Conservation (phyloP, 2,329 filamentous ascomycete genomes). For the Leptodontidium sp. region DNA sequence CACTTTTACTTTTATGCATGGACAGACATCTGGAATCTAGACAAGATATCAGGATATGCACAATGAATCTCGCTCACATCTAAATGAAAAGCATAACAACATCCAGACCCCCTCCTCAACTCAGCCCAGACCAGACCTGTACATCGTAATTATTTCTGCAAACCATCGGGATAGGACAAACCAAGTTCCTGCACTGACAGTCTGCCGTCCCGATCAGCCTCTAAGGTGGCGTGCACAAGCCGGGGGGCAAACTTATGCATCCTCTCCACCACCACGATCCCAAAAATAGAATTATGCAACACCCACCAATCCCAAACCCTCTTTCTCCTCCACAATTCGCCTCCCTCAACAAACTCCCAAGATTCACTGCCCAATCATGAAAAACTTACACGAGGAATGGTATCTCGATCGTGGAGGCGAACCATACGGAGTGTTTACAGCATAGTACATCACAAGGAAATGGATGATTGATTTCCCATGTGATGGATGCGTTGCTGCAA, state of each 20-base stretch:
- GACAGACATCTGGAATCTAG: not conserved
- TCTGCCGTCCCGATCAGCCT: constrained; percentile 2
- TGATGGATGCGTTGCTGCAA: not conserved
- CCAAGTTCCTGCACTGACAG: too few species aligned
- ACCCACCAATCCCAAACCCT: not conserved
- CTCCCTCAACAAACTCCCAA: constrained; percentile 4
- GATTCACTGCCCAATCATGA: not conserved
- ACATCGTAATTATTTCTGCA: not conserved
- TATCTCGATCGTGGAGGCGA: not conserved
- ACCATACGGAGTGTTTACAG: too few species aligned
- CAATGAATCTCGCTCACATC: too few species aligned
- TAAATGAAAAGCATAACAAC: not conserved
- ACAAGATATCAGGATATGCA: too few species aligned
- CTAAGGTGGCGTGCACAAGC: not conserved
- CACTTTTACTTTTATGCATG: not conserved
- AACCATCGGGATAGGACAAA: not conserved
- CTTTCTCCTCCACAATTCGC: not conserved
- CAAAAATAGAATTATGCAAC: constrained; percentile 18
- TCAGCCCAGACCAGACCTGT: not conserved
- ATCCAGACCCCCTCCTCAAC: not conserved
- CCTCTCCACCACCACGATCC: not conserved
- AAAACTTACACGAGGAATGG: not conserved
- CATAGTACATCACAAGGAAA: not conserved
- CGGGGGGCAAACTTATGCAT: constrained; percentile 9
- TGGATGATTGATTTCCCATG: not conserved